phyloP scores from a whole-genome alignment of 2,329 filamentous ascomycete species.

The Pezicula carpinea region DNA sequence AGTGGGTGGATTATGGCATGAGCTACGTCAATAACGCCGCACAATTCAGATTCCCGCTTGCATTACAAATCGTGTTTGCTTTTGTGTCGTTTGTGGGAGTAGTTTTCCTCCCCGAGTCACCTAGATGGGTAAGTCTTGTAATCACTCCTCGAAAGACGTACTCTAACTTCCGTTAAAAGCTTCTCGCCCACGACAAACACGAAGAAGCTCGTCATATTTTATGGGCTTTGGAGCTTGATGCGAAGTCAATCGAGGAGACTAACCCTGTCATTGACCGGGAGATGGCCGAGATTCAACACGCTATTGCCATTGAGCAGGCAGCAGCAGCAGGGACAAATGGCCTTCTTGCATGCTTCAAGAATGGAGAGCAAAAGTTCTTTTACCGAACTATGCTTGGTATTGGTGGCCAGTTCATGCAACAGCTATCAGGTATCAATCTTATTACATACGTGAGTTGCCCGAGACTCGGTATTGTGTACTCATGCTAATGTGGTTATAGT shows the following conservation, averaged over 20 bases:
- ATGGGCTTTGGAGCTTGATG: conserved; percentile 28
- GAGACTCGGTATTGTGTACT: background rate
- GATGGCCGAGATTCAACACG: conserved; percentile 34
- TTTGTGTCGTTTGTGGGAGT: conserved; percentile 31
- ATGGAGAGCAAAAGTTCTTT: conserved; percentile 37
- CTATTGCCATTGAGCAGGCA: conserved; percentile 35
- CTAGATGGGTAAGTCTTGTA: conserved; percentile 20
- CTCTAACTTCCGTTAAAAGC: background rate
- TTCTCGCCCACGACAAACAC: conserved; percentile 24
- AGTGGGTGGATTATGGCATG: conserved; percentile 37
- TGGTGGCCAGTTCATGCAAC: conserved; percentile 42
- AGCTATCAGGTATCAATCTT: conserved; percentile 26
- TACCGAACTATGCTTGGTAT: conserved; percentile 37
- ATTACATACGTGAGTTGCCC: conserved; percentile 28
- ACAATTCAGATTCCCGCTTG: conserved; percentile 47
- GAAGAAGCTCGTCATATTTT: conserved; percentile 27
- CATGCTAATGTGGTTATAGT: conserved; percentile 9
- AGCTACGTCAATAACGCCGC: conserved; percentile 30
- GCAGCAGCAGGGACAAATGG: conserved; percentile 28
- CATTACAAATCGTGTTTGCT: conserved; percentile 38
- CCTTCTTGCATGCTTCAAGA: conserved; percentile 34
- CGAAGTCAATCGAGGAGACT: conserved; percentile 23
- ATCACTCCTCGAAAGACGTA: conserved; percentile 9
- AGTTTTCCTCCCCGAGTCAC: conserved; percentile 31
- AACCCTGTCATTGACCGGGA: conserved; percentile 17